Evolutionary conservation across 441 rosid species (phyloP).

Genomic region (Gossypium trilobum): DNA sequence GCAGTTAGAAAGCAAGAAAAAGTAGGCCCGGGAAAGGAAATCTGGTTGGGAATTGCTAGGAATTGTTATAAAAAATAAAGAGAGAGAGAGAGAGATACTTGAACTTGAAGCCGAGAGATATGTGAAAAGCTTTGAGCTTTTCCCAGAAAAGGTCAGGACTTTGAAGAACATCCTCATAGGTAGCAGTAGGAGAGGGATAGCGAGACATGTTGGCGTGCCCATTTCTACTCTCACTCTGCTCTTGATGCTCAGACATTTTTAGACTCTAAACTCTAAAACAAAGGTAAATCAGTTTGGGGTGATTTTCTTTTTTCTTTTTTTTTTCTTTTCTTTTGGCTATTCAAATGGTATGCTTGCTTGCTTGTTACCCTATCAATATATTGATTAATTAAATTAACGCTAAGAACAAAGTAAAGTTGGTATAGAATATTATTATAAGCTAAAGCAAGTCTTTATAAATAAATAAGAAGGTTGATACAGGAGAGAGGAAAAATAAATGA

Average conservation of each 20-base stretch:
- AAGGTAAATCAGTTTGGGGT: neutral
- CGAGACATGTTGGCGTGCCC: slow-evolving; percentile 25
- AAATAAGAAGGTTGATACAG: too few relatives aligned
- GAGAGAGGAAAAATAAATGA: neutral
- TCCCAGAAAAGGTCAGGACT: slow-evolving; percentile 63
- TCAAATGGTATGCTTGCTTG: neutral
- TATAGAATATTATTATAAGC: neutral
- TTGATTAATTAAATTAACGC: neutral
- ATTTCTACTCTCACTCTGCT: slow-evolving; percentile 28
- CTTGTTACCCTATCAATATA: neutral
- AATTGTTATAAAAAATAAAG: neutral
- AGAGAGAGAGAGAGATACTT: slow-evolving; percentile 30
- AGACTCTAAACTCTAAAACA: neutral
- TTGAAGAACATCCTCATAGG: slow-evolving; percentile 48
- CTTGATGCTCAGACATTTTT: slow-evolving; percentile 39
- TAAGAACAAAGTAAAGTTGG: neutral
- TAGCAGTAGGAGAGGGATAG: slow-evolving; percentile 43
- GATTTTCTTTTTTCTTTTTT: too few relatives aligned
- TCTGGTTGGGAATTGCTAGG: neutral
- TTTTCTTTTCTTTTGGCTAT: neutral
- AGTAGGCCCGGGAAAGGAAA: neutral
- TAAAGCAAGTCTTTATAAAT: neutral
- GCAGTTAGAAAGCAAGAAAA: neutral
- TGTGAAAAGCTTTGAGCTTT: slow-evolving; percentile 48
- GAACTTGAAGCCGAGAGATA: slow-evolving; percentile 37